A percentile compares a stretch with the other conserved stretches of the same genome.
Evolutionary conservation across 192 early-diverging fungal genomes (phyloP).

Genomic region (Helicostylum pulchrum): DNA sequence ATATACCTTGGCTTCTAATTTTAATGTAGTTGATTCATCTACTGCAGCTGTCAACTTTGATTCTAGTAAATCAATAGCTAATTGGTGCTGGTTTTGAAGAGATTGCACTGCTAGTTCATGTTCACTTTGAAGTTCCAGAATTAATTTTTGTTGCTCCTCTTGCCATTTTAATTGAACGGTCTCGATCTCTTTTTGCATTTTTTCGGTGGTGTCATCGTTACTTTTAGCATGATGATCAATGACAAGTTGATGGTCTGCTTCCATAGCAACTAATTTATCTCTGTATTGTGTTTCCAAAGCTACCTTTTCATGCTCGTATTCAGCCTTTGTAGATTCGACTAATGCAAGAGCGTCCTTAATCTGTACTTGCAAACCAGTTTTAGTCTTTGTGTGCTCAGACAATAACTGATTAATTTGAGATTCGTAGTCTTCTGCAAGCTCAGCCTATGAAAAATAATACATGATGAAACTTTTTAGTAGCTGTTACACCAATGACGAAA

Average conservation of each 20-base stretch:
- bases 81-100: constrained; percentile 9
- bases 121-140: not conserved
- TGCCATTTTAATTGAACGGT: constrained; percentile 15
- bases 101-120: not conserved
- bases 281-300: not conserved
- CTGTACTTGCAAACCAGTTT: not conserved
- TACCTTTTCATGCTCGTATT: not conserved
- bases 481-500: too few relatives aligned
- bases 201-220: constrained; percentile 13
- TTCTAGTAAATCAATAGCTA: not conserved
- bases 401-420: constrained; percentile 11
- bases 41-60: not conserved
- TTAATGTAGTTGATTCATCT: not conserved
- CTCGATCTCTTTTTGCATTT: constrained; percentile 13
- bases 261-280: not conserved
- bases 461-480: not conserved
- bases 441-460: constrained; percentile 1
- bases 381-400: constrained; percentile 11
- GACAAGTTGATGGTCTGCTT: constrained; percentile 3
- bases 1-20: not conserved
- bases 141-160: constrained; percentile 1
- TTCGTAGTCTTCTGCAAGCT: constrained; percentile 16
- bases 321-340: not conserved
- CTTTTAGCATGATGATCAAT: not conserved
- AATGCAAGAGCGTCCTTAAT: not conserved